A percentile compares a stretch with the other conserved stretches of the same genome.
These are phyloP conservation scores for Suhomyces maxii DNA, from an alignment of 1,139 yeast genomes.

Conservation along the genomic window DNA sequence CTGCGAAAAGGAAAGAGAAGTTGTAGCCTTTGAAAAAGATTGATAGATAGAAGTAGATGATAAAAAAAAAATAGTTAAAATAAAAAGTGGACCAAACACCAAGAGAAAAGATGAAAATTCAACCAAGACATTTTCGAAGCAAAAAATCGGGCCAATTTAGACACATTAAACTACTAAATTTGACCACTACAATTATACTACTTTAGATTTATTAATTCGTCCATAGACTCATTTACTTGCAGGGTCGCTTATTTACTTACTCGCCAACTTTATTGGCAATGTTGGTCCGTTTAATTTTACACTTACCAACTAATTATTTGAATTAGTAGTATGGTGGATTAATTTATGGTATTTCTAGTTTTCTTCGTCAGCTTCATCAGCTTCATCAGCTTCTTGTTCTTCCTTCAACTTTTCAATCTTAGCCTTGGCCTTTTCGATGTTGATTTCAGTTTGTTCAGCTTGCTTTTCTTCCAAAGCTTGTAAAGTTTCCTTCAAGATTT, in stretches of 20 bases:
- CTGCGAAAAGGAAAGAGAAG: not conserved
- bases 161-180: too few species aligned
- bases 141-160: too few species aligned
- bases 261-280: not conserved
- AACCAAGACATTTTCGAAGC: too few species aligned
- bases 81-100: too few species aligned
- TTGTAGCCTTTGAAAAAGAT: not conserved
- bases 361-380: slow-evolving; percentile 22
- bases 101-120: too few species aligned
- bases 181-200: too few species aligned
- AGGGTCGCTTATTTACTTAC: not conserved
- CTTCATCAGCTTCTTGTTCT: slow-evolving; percentile 34
- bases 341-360: slow-evolving; percentile 13
- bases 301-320: not conserved
- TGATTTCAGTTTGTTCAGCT: slow-evolving; percentile 77
- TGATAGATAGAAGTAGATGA: not conserved
- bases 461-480: slow-evolving; percentile 70
- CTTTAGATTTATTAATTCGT: too few species aligned
- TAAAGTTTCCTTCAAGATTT: slow-evolving; percentile 72
- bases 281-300: not conserved
- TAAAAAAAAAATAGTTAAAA: too few species aligned
- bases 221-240: too few species aligned
- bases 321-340: not conserved
- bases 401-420: slow-evolving; percentile 66
- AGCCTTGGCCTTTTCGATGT: slow-evolving; percentile 73